Base-by-base conservation (phyloP, 805 yeast genomes). In the Kodamaea leandrae region DNA sequence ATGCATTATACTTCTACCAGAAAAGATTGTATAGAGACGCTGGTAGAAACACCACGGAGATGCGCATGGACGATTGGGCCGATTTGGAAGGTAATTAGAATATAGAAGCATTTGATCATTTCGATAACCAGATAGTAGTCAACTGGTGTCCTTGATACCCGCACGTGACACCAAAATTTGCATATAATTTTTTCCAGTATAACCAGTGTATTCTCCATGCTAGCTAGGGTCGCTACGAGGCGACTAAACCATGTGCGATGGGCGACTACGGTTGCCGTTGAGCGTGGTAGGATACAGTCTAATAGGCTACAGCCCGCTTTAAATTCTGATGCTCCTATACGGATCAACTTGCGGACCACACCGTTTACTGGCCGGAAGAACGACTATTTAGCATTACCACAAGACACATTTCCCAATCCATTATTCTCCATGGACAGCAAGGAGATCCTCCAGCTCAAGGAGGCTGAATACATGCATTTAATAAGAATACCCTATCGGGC, bases 1-100 rank as follows among this genome's bases (percentile, higher is more conserved):
- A 90, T 58, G 45, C 80, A 27, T 63, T 78, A 3, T 83, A 82
- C 55, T 82, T 83, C 52, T 81, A 80, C 55, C 93, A 84, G 54
- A 62, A 76, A 33, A 64, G 55, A 42, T 39, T 67, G 7, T 69
- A 68, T 47, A 50, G 46, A 21, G 26, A 35, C 16, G 26, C 40
- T 4, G 47, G 47, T 4, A 29, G 30, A 9, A 43, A 39, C 23
- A 43, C 47, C 9, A 10, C 21, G 15, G 47, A 36, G 23, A 39
- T 43, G 40, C 29, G 36, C 13, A 13, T 43, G 43, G 38, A 35
- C 15, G 17, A 14, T 14, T 27, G 32, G 32, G 32, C 28, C 13
- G 15, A 27, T 12, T 13, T 27, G 10, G 32, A 27, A 14, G 13
- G n/a, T 10, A 25, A 25, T 25, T n/a, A 25, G 6, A 6, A n/a